Evolutionary conservation across 805 yeast genomes (phyloP), one percentile per base, ranked within the genome.

Genomic region (Helenozyma baotianmanensis): DNA sequence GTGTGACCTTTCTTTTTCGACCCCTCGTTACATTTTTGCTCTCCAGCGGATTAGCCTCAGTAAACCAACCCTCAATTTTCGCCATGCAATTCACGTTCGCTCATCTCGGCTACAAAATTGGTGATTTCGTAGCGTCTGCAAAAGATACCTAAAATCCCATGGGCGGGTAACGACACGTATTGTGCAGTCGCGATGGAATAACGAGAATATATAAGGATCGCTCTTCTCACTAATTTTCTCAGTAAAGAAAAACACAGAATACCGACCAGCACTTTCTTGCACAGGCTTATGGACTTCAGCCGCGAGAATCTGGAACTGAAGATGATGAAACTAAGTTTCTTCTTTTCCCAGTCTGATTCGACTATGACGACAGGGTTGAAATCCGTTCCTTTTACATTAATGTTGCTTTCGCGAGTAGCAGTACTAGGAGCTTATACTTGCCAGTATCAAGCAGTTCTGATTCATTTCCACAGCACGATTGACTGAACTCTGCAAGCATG

Each of bases 341-440:
- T 82, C 82, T 89, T 82, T 82, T 82, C 89, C 88, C 83, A 76
- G 85, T 80, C 85, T 73, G 85, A 78, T 66, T 76, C 89, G 92
- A 82, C 89, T 80, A 80, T 82, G 92, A 82, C 87, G 89, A 82
- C 78, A 77, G 72, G 88, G 87, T 74, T 70, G 76, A 73, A 55
- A 72, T 67, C 53, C 54, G 76, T 63, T 58, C 56, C 51, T 40
- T 43, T 50, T 48, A 53, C 46, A 50, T 50, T 54, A 53, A 58
- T 48, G 61, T 57, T 56, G 63, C 51, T 53, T 56, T 56, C 58
- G 61, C 58, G 54, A 59, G 49, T 58, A 56, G 59, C 56, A 53
- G 56, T 54, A 48, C 46, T 52, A 48, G 59, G 70, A 70, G 72
- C 87, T 80, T 79, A 74, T 81, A 80, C 89, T 82, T 80, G 92